Conservation (phyloP, 768 basidiomycete genomes). For the Tylopilus balloui region DNA sequence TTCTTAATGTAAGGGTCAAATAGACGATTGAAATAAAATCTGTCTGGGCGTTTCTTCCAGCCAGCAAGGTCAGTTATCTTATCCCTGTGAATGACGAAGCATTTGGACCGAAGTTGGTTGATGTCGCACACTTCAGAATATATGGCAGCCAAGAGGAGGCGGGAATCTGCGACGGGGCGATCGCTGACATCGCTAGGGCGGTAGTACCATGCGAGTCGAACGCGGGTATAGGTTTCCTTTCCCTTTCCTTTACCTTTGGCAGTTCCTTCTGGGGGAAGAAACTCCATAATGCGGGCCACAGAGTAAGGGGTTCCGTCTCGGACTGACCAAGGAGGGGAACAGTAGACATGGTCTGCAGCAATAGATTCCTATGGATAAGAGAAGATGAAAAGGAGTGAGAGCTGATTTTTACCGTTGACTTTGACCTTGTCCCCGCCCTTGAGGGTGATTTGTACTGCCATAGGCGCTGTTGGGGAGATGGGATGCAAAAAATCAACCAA, state of each 20-base stretch:
- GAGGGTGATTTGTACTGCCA: constrained; percentile 47
- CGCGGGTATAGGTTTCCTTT: constrained; percentile 71
- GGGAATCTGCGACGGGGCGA: constrained; percentile 84
- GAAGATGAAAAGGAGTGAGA: constrained; percentile 12
- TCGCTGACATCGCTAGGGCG: constrained; percentile 94
- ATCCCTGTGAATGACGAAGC: constrained; percentile 92
- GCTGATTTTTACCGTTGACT: constrained; percentile 67
- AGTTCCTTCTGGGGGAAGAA: constrained; percentile 74
- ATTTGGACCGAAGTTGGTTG: constrained; percentile 87
- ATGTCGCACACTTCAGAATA: constrained; percentile 96
- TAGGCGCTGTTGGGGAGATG: constrained; percentile 17
- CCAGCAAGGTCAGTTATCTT: constrained; percentile 89
- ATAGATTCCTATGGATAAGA: constrained; percentile 24
- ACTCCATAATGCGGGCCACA: constrained; percentile 95
- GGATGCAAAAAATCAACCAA: constrained; percentile 27
- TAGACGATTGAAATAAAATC: constrained; percentile 93
- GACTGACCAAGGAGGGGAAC: constrained; percentile 87
- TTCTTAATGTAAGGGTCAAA: constrained; percentile 98
- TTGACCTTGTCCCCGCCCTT: constrained; percentile 82
- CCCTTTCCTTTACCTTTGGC: constrained; percentile 63
- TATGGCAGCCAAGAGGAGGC: constrained; percentile 90
- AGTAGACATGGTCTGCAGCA: constrained; percentile 90
- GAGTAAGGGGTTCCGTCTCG: constrained; percentile 95
- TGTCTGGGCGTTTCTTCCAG: constrained; percentile 92
- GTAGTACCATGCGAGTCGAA: constrained; percentile 94